Conservation (phyloP, 2,329 filamentous ascomycete species). For the Aspergillus melleus region DNA sequence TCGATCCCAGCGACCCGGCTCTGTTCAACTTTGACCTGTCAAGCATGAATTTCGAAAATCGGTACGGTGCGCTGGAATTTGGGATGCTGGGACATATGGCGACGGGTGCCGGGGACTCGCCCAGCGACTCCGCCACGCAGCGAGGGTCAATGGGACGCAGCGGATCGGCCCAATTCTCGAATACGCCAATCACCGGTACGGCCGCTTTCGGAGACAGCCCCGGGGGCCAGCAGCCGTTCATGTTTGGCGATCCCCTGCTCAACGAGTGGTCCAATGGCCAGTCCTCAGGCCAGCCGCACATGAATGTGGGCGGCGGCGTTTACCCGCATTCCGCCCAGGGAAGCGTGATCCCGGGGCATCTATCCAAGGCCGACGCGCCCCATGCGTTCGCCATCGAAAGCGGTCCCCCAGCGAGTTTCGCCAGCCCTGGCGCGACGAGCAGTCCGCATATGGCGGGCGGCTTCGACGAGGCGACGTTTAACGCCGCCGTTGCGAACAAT, state of each 20-base stretch:
- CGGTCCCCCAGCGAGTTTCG: constrained; percentile 51
- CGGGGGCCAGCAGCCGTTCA: constrained; percentile 43
- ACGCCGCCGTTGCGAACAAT: constrained; percentile 26
- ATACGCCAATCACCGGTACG: constrained; percentile 31
- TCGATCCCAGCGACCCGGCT: constrained; percentile 88
- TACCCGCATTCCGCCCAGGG: constrained; percentile 35
- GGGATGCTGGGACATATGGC: constrained; percentile 96
- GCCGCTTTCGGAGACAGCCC: constrained; percentile 49
- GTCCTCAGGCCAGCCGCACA: constrained; percentile 31
- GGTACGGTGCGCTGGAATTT: constrained; percentile 94
- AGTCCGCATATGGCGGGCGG: constrained; percentile 50
- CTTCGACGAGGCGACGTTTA: constrained; percentile 42
- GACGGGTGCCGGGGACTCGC: constrained; percentile 79
- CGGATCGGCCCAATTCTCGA: constrained; percentile 42
- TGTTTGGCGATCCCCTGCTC: constrained; percentile 47
- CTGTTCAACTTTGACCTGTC: constrained; percentile 96
- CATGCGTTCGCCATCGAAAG: constrained; percentile 64
- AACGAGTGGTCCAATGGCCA: constrained; percentile 47
- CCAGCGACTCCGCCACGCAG: constrained; percentile 60
- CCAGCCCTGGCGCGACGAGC: constrained; percentile 59
- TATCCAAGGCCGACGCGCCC: constrained; percentile 47
- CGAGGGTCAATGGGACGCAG: constrained; percentile 48
- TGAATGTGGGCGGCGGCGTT: constrained; percentile 35
- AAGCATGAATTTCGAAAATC: constrained; percentile 90
- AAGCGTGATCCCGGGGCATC: constrained; percentile 41